A percentile compares a stretch with the other conserved stretches of the same genome.
Evolutionary conservation across 345 rosid species (phyloP).

Genomic region (Euphorbia lathyris): DNA sequence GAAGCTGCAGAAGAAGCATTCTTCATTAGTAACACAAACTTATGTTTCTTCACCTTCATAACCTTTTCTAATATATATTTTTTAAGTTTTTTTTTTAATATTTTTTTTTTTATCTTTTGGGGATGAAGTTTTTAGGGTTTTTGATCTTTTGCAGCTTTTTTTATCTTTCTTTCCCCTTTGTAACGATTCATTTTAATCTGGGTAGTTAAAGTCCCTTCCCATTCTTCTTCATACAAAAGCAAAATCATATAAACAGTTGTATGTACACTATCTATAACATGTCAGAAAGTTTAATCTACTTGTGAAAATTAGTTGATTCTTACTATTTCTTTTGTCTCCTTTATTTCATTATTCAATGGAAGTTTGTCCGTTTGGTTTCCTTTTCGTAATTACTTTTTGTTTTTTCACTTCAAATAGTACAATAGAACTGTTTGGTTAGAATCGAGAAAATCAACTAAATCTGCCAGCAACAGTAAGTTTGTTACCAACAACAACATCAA

Average conservation of each 20-base stretch:
- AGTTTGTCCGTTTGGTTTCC: background rate
- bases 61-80: constrained; percentile 9
- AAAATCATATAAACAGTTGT: constrained; percentile 33
- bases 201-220: constrained; percentile 18
- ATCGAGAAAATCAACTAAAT: no score
- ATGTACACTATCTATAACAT: constrained; percentile 30
- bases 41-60: constrained; percentile 37
- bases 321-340: background rate
- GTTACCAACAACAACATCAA: no score
- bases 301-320: constrained; percentile 28
- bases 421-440: no score
- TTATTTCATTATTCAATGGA: no score
- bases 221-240: constrained; percentile 23
- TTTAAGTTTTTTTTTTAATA: background rate
- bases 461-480: no score
- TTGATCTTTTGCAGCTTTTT: constrained; percentile 24
- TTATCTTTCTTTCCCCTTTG: background rate
- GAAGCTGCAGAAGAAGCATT: constrained; percentile 61
- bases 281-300: constrained; percentile 20
- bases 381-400: background rate
- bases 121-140: constrained; percentile 18
- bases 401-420: background rate
- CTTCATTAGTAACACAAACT: constrained; percentile 36
- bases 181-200: constrained; percentile 27
- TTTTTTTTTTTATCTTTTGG: background rate